A percentile compares a stretch with the other conserved stretches of the same genome.
These are phyloP conservation scores for Xylaria palmicola DNA, from an alignment of 495 filamentous ascomycete species.

Conservation along the genomic window DNA sequence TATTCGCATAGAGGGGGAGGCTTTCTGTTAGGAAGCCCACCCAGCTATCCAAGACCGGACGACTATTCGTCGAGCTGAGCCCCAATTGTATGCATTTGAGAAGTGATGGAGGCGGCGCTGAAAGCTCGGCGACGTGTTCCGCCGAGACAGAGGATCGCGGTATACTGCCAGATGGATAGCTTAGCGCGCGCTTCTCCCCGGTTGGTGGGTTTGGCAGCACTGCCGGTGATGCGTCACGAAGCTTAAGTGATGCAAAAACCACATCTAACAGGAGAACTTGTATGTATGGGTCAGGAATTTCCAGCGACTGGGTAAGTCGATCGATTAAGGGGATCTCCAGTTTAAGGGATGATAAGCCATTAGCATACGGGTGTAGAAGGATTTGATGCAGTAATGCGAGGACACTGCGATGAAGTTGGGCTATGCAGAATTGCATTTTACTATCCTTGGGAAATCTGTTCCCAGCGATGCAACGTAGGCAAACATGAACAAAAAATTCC, in stretches of 20 bases:
- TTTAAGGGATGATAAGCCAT: slow-evolving; percentile 63
- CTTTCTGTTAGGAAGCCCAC: slow-evolving; percentile 81
- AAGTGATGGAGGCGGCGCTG: slow-evolving; percentile 68
- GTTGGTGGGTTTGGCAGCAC: slow-evolving; percentile 43
- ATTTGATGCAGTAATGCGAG: slow-evolving; percentile 74
- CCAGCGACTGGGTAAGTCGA: slow-evolving; percentile 62
- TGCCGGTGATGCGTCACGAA: slow-evolving; percentile 53
- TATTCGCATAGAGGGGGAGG: slow-evolving; percentile 74
- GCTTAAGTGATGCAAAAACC: slow-evolving; percentile 66
- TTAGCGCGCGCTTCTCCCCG: slow-evolving; percentile 41
- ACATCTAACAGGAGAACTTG: slow-evolving; percentile 76
- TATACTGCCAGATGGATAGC: slow-evolving; percentile 28
- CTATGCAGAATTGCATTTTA: slow-evolving; percentile 41
- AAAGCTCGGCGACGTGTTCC: slow-evolving; percentile 33
- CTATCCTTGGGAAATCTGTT: slow-evolving; percentile 38
- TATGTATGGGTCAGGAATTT: slow-evolving; percentile 59
- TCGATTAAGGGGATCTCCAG: slow-evolving; percentile 73
- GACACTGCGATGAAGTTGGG: slow-evolving; percentile 66
- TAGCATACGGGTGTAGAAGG: slow-evolving; percentile 66
- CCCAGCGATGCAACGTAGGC: slow-evolving; percentile 55
- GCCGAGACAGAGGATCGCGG: slow-evolving; percentile 20
- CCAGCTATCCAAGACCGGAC: slow-evolving; percentile 85
- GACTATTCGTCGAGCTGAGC: slow-evolving; percentile 71
- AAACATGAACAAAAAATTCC: slow-evolving; percentile 60
- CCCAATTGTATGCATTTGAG: slow-evolving; percentile 81